Conservation (phyloP, 1,284 basidiomycete species). For the Pascua sp. region DNA sequence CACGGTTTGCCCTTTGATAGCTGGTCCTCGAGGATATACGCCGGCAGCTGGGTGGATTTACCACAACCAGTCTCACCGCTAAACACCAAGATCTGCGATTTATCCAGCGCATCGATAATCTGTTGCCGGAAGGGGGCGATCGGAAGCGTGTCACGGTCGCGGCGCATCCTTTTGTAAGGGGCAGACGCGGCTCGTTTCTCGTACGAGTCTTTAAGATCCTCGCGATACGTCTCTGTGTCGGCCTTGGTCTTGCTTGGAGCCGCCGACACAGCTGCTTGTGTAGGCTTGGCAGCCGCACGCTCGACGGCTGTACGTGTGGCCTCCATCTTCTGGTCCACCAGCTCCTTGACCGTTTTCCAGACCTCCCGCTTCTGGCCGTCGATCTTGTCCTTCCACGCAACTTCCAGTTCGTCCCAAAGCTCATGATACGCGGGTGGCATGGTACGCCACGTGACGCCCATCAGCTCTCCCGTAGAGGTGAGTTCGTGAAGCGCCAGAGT, state of each 20-base stretch:
- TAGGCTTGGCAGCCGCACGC: not conserved
- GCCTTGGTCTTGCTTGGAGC: not conserved
- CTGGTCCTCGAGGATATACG: slow-evolving; percentile 90
- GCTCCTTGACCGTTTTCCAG: slow-evolving; percentile 66
- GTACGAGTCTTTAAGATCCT: slow-evolving; percentile 59
- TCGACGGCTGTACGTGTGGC: not conserved
- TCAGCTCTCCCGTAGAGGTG: slow-evolving; percentile 52
- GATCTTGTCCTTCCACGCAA: slow-evolving; percentile 59
- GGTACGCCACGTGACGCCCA: slow-evolving; percentile 51
- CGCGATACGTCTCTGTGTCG: not conserved
- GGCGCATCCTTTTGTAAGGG: slow-evolving; percentile 68
- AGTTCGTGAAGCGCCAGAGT: slow-evolving; percentile 78
- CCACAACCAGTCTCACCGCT: slow-evolving; percentile 99
- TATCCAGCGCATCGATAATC: slow-evolving; percentile 70
- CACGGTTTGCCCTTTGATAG: slow-evolving; percentile 76
- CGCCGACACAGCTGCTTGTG: not conserved
- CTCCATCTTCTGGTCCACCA: slow-evolving; percentile 58
- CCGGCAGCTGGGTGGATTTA: slow-evolving; percentile 95
- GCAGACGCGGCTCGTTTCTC: slow-evolving; percentile 59
- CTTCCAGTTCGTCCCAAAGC: slow-evolving; percentile 89
- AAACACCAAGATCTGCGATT: slow-evolving; percentile 83
- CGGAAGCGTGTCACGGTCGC: slow-evolving; percentile 72
- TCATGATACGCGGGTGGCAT: slow-evolving; percentile 81
- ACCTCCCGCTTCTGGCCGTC: slow-evolving; percentile 64
- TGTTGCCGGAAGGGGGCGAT: slow-evolving; percentile 79